phyloP scores from a whole-genome alignment of 371 early-diverging fungal species.

The Mortierella sp. region DNA sequence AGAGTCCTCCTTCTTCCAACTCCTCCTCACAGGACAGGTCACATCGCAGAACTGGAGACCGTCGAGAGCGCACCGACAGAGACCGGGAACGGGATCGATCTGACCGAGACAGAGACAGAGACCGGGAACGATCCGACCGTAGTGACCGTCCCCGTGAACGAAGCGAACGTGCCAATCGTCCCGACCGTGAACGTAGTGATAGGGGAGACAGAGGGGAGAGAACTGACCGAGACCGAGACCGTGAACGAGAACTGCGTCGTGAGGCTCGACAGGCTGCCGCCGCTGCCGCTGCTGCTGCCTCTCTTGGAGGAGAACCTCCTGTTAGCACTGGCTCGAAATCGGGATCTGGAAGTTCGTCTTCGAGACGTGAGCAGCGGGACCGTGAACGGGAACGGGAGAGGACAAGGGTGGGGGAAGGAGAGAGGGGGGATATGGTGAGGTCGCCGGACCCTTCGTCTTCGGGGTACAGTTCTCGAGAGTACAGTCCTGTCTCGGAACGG shows the following conservation, averaged over 20 bases:
- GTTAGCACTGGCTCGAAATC: background rate
- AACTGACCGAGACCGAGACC: conserved; percentile 4
- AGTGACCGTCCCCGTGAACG: background rate
- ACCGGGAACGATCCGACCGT: background rate
- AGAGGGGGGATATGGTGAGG: background rate
- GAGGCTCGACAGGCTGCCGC: background rate
- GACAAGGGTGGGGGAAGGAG: background rate
- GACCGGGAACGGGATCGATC: conserved; percentile 16
- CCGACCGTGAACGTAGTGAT: background rate
- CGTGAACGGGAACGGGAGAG: background rate
- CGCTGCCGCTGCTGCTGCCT: background rate
- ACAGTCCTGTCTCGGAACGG: conserved; percentile 1
- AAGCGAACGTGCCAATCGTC: background rate
- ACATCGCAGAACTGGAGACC: conserved; percentile 12
- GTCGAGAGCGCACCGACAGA: conserved; percentile 12
- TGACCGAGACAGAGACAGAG: background rate
- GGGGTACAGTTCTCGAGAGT: conserved; percentile 1
- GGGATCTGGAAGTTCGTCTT: background rate
- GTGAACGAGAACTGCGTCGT: conserved; percentile 7
- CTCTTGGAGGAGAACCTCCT: background rate
- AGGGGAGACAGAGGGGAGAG: background rate
- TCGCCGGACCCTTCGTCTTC: background rate
- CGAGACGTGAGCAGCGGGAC: background rate
- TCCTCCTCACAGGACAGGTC: conserved; percentile 25
- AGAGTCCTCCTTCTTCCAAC: background rate